Evolutionary conservation across 495 filamentous ascomycete species (phyloP), one percentile per base, ranked within the genome.

Genomic region (Aspergillus coremiiformis): DNA sequence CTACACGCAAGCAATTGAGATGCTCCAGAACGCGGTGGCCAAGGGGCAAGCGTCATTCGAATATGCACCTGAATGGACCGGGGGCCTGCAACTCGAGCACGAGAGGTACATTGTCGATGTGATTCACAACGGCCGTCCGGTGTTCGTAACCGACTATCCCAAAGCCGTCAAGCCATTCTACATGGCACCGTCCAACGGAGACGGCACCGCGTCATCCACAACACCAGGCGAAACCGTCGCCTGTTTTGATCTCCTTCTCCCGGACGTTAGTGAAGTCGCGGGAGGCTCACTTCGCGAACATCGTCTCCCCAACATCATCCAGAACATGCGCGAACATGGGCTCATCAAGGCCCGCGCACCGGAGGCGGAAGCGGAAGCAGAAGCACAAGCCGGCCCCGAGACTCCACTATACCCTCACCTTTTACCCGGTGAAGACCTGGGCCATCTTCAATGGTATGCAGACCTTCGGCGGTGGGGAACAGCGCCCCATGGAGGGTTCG

Each of bases 221-320:
- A 12, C 15, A 20, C 47, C 57, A 5, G 58, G 54, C 21, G 64
- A 71, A 47, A 96, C 91, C 4, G 91, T 90, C 10, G 87, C 92
- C 17, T 96, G 92, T 68, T 98, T 98, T 65, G 93, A 98, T 72
- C 83, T 98, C 45, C 79, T 98, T 15, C 80, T 97, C 27, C 92
- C 93, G 12, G 87, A 90, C 51, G 71, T 89, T 48, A 90, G 89
- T 66, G 93, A 98, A 67, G 80, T 97, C 44, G 87, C 84, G 17
- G 93, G 93, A 15, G 93, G 93, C 21, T 96, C 92, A 3, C 79
- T 97, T 69, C 90, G 93, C 66, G 93, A 97, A 67, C 85, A 97
- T 70, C 84, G 89, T 24, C 68, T 91, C 44, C 71, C 80, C 1
- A 66, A 83, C 21, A 75, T 98, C 24, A 69, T 86, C 50, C 69